Evolutionary conservation across 306 rosid genomes (phyloP).

Genomic region (Datisca glomerata): DNA sequence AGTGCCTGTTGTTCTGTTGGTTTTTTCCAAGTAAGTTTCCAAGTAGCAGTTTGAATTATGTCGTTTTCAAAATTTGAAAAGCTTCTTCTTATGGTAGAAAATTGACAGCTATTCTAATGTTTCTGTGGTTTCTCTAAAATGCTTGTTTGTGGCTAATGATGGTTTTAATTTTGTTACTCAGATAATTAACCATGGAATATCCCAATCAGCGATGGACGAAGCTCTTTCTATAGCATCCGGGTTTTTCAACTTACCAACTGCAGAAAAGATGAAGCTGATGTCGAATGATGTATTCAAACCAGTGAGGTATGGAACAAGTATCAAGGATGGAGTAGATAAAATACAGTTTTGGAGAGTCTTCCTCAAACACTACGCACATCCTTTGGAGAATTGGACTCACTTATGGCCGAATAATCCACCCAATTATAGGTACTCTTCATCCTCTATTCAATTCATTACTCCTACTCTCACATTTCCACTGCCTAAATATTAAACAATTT

Average conservation of each 20-base stretch:
- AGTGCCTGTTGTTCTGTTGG: constrained; percentile 27
- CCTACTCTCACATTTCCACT: no score
- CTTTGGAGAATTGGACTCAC: constrained; percentile 34
- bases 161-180: background rate
- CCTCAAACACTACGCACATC: constrained; percentile 53
- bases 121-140: background rate
- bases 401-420: constrained; percentile 41
- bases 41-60: background rate
- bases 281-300: constrained; percentile 35
- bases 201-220: constrained; percentile 20
- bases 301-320: constrained; percentile 40
- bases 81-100: no score
- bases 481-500: no score
- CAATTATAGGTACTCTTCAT: constrained; percentile 35
- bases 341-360: constrained; percentile 39
- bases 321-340: constrained; percentile 31
- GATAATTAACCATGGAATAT: constrained; percentile 48
- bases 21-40: constrained; percentile 33
- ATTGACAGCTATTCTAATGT: background rate
- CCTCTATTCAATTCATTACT: no score
- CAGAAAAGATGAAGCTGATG: constrained; percentile 27
- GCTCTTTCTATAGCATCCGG: constrained; percentile 22
- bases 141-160: background rate
- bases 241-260: constrained; percentile 29
- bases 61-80: no score